phyloP scores from a whole-genome alignment of 2,329 filamentous ascomycete genomes.

The Orbilia blumenaviensis region DNA sequence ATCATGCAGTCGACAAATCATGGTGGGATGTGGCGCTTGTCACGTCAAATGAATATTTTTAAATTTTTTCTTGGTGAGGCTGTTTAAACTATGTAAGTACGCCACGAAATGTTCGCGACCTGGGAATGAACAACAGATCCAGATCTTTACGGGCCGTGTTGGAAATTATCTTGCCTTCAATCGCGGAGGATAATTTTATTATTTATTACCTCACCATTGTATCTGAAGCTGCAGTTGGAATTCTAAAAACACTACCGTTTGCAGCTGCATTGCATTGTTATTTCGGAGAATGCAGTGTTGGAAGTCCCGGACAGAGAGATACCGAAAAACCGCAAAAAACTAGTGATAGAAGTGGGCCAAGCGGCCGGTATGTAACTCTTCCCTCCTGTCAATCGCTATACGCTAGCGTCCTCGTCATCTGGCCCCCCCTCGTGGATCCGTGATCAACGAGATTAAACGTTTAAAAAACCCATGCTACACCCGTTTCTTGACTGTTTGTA shows the following conservation, averaged over 20 bases:
- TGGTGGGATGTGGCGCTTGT: slow-evolving; percentile 19
- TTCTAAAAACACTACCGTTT: not conserved
- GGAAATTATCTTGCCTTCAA: not conserved
- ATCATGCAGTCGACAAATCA: not conserved
- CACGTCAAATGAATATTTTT: slow-evolving; percentile 13
- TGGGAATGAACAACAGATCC: not conserved
- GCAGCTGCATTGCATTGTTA: not conserved
- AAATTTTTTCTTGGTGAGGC: not conserved
- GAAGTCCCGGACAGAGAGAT: not conserved
- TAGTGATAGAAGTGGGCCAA: not conserved
- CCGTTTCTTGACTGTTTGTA: not conserved
- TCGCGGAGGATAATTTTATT: not conserved
- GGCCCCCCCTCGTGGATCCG: not conserved
- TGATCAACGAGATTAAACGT: slow-evolving; percentile 11
- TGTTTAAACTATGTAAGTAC: no score
- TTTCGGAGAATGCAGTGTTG: not conserved
- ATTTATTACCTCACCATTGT: not conserved
- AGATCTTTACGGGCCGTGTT: not conserved
- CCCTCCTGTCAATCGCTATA: slow-evolving; percentile 4
- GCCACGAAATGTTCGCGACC: not conserved
- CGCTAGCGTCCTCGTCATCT: slow-evolving; percentile 11
- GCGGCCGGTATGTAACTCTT: not conserved
- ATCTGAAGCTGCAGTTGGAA: not conserved
- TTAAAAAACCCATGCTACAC: slow-evolving; percentile 5
- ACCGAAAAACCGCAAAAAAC: not conserved